phyloP scores from a whole-genome alignment of 306 rosid genomes.

The Cicer chorassanicum region DNA sequence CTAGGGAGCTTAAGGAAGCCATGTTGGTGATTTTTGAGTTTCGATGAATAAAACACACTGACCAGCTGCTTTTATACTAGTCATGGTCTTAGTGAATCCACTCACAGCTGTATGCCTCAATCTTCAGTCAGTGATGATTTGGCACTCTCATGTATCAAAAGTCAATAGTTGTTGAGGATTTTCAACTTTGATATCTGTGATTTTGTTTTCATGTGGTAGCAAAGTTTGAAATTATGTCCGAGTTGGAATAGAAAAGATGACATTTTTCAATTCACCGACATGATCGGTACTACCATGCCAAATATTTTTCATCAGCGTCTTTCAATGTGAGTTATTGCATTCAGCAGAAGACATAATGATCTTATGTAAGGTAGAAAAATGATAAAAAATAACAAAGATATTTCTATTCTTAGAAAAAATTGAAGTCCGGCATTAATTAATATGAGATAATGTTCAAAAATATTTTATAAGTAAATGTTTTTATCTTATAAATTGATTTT shows the following conservation, averaged over 20 bases:
- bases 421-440: too few species aligned
- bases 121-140: not conserved
- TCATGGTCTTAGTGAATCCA: not conserved
- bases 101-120: not conserved
- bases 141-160: not conserved
- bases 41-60: not conserved
- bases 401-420: too few species aligned
- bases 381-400: not conserved
- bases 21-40: slow-evolving; percentile 11
- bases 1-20: slow-evolving; percentile 26
- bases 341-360: not conserved
- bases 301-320: not conserved
- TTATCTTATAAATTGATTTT: too few species aligned
- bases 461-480: too few species aligned
- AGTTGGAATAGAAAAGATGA: not conserved
- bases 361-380: not conserved
- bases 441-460: too few species aligned
- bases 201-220: not conserved
- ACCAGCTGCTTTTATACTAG: not conserved
- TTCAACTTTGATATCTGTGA: not conserved
- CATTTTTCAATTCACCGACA: not conserved
- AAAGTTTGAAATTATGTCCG: not conserved
- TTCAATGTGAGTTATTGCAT: not conserved
- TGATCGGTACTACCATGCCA: not conserved
- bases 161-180: not conserved